Evolutionary conservation across 2,329 filamentous ascomycete species (phyloP), one percentile per base, ranked within the genome.

Genomic region (Capronia coronata): DNA sequence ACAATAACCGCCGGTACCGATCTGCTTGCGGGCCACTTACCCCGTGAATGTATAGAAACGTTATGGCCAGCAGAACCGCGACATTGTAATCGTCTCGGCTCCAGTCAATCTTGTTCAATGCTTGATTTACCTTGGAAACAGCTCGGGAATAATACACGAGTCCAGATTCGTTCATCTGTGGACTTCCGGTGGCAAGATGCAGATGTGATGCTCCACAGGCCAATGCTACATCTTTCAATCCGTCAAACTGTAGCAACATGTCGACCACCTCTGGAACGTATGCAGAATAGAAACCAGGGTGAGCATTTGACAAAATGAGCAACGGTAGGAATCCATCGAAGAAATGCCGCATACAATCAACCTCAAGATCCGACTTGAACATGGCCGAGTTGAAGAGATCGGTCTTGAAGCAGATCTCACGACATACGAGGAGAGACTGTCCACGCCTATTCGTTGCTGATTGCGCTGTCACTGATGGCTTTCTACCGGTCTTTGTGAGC

Each of bases 41-140:
- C n/a, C 53, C 53, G 21, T 55, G 53, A n/a, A 55, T 45, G 21
- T 55, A 55, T 10, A 55, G 27, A 18, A 52, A 42, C 19, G 30
- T 48, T 22, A 55, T 44, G 18, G 42, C 34, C 14, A 45, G 30
- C 39, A 52, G 21, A 1, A 55, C 19, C 4, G 49, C 46, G 35
- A 52, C 49, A 34, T 52, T 49, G 21, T 43, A 47, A 13, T 45
- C 43, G 30, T 55, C 49, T 4, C 40, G 38, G 7, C 37, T 45
- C 53, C 49, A 55, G 25, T 55, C 53, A 30, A 52, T 51, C 14
- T 23, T 44, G 23, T 16, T 44, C 22, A 55, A 37, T 7, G 49
- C 46, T 19, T 44, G 53, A 40, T 45, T 45, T 4, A 55, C 46
- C 13, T 41, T 32, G 13, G 49, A 49, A 2, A 52, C 43, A 21